These are phyloP conservation scores for Pyricularia sp. DNA, from an alignment of 2,329 filamentous ascomycete genomes.

Conservation along the genomic window DNA sequence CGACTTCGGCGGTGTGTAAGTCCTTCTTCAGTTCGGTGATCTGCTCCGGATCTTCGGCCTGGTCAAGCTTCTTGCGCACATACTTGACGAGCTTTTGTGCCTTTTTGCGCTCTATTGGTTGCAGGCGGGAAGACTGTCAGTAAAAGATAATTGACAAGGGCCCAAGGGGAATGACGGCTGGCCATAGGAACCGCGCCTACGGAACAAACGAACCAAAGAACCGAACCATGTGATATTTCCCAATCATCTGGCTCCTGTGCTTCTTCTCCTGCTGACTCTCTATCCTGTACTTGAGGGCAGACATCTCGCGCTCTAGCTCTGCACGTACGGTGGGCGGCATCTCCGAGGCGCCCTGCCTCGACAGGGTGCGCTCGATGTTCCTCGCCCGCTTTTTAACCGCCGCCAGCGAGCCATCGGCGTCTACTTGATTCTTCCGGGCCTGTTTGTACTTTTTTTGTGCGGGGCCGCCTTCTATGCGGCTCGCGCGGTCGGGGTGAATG, in stretches of 20 bases:
- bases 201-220: conserved; percentile 58
- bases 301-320: conserved; percentile 64
- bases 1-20: conserved; percentile 62
- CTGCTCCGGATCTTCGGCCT: conserved; percentile 40
- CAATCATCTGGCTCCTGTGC: conserved; percentile 60
- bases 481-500: neutral
- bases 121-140: neutral
- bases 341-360: conserved; percentile 33
- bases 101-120: conserved; percentile 56
- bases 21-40: conserved; percentile 40
- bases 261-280: conserved; percentile 49
- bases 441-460: conserved; percentile 24
- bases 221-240: conserved; percentile 72
- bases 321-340: conserved; percentile 59
- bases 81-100: conserved; percentile 58
- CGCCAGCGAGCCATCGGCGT: neutral
- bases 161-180: no score
- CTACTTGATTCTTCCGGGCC: conserved; percentile 10
- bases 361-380: conserved; percentile 57
- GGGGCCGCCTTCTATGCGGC: conserved; percentile 4
- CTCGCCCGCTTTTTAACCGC: conserved; percentile 33
- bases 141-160: neutral
- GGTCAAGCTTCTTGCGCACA: conserved; percentile 47
- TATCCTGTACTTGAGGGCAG: conserved; percentile 56
- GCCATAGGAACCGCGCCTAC: neutral